phyloP scores from a whole-genome alignment of 2,329 filamentous ascomycete species.

The Alternaria dauci region DNA sequence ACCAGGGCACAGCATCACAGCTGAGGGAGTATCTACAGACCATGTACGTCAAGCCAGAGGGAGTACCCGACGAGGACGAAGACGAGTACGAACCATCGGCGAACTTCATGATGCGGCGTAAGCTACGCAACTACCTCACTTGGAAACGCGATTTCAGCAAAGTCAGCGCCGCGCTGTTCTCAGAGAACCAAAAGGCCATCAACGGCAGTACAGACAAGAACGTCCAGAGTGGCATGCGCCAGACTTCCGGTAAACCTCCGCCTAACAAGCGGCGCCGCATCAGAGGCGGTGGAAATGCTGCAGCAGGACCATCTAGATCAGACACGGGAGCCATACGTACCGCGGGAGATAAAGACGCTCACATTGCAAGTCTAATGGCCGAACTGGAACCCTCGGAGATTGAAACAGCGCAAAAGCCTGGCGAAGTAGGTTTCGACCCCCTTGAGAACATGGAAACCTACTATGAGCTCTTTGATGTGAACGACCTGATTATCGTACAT shows the following conservation, averaged over 20 bases:
- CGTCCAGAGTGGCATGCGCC: slow-evolving; percentile 54
- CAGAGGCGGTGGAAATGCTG: slow-evolving; percentile 75
- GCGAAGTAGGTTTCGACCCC: slow-evolving; percentile 77
- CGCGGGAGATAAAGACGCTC: slow-evolving; percentile 81
- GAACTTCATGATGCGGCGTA: slow-evolving; percentile 88
- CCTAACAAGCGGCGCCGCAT: slow-evolving; percentile 86
- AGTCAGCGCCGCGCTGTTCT: slow-evolving; percentile 79
- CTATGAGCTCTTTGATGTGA: slow-evolving; percentile 90
- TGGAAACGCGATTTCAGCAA: slow-evolving; percentile 93
- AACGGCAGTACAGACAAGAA: slow-evolving; percentile 70
- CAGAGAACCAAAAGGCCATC: slow-evolving; percentile 80
- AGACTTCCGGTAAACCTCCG: slow-evolving; percentile 68
- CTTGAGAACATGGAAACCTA: slow-evolving; percentile 91
- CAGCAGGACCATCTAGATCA: slow-evolving; percentile 67
- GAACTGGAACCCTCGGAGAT: slow-evolving; percentile 83
- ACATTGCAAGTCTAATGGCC: slow-evolving; percentile 82
- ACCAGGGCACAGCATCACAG: slow-evolving; percentile 84
- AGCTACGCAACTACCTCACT: slow-evolving; percentile 82
- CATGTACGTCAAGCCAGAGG: slow-evolving; percentile 76
- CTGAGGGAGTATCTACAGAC: slow-evolving; percentile 89
- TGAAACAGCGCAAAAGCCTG: slow-evolving; percentile 76
- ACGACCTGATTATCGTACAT: slow-evolving; percentile 86
- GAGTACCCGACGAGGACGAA: slow-evolving; percentile 56
- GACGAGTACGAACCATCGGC: slow-evolving; percentile 72
- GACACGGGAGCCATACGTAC: slow-evolving; percentile 77